Conservation (phyloP, 176 grass and related monocot species). For the Themeda triandra region DNA sequence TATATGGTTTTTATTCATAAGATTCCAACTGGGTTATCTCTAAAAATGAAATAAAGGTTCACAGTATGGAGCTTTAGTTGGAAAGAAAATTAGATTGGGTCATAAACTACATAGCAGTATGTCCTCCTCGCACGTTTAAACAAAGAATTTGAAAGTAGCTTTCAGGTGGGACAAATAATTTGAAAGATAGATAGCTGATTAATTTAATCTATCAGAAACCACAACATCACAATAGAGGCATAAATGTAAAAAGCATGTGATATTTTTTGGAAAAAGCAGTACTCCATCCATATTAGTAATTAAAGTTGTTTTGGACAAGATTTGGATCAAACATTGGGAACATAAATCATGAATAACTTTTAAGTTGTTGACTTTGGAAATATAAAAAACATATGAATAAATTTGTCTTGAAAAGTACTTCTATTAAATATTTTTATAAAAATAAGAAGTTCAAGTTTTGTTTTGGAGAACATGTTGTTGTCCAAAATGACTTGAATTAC, state of each 20-base stretch:
- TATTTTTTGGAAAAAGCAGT: background rate
- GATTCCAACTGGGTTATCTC: too few relatives aligned
- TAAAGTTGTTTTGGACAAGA: too few relatives aligned
- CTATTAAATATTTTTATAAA: too few relatives aligned
- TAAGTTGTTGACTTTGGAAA: too few relatives aligned
- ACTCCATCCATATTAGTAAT: too few relatives aligned
- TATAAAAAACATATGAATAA: too few relatives aligned
- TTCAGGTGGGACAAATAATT: background rate
- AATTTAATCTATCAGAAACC: background rate
- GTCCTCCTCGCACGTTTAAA: background rate
- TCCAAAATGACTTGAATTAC: too few relatives aligned
- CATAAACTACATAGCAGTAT: background rate
- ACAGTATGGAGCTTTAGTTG: background rate
- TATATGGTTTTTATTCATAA: background rate
- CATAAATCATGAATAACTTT: too few relatives aligned
- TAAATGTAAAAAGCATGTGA: background rate
- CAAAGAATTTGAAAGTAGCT: background rate
- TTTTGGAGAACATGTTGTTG: too few relatives aligned
- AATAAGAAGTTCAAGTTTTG: too few relatives aligned
- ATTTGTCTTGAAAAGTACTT: too few relatives aligned
- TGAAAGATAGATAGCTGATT: background rate
- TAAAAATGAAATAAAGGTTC: background rate
- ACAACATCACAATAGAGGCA: background rate
- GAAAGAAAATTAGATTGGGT: background rate
- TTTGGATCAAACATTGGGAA: too few relatives aligned